Evolutionary conservation across 768 basidiomycete species (phyloP), one percentile per base, ranked within the genome.

Genomic region (Pluteus cervinus): DNA sequence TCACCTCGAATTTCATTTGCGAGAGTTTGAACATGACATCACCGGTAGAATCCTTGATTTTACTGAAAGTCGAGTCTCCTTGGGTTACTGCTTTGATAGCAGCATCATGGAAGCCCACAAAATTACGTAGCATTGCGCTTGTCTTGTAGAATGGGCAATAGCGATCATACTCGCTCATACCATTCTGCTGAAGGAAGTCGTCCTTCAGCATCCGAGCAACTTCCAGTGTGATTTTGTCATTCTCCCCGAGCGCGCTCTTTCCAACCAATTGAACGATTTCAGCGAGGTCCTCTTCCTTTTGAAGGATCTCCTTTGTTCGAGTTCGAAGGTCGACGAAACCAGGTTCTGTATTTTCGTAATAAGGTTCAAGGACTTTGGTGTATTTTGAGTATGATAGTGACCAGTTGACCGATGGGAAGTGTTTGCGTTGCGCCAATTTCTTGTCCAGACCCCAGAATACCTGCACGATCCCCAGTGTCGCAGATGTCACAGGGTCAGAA

Each of bases 401-500:
- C 96, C 96, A 99, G 66, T 99, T 97, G 60, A 99, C 94, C n/a
- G 93, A 96, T 2, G 96, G 96, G 75, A 99, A 99, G 59, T 99
- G 93, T 62, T 99, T 98, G 45, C 94, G 78, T 58, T 98, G 96
- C 3, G 96, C 96, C 42, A 98, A 80, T 58, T 94, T 92, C 80
- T 99, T 99, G 67, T 98, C 96, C 18, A 99, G 77, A 60, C 96
- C 96, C 96, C 96, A 99, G 77, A 99, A 99, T 48, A 98, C 96
- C 55, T 98, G 96, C 7, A 99, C 96, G 55, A 99, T 99, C 69
- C 92, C 80, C 39, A 99, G 85, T 3, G 96, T 99, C 24, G 96
- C 89, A 30, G 92, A 82, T 6, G 94, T 98, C 42, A 99, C 96
- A 24, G 96, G 96, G 62, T 99, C 96, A 8, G 96, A 96, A 65